phyloP scores from a whole-genome alignment of 768 basidiomycete species.

The Rhizopogon vesiculosus region DNA sequence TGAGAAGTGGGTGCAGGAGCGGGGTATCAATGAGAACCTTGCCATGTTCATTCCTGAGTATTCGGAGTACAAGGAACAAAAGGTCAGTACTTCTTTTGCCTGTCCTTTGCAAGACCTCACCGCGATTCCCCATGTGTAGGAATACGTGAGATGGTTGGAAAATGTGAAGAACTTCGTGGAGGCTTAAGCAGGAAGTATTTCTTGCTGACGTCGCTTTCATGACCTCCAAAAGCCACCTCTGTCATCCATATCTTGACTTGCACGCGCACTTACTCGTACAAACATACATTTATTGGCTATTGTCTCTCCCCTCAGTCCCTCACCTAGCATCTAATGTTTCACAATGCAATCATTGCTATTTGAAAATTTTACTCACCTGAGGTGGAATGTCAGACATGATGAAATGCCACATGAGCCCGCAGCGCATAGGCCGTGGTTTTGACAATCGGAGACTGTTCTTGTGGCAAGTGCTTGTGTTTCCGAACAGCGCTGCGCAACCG shows the following conservation, averaged over 20 bases:
- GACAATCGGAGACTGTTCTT: too few species aligned
- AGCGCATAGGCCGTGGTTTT: too few species aligned
- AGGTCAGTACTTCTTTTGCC: constrained; percentile 43
- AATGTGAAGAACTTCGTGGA: constrained; percentile 84
- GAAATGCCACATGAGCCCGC: not conserved
- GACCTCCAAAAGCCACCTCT: not conserved
- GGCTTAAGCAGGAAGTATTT: constrained; percentile 26
- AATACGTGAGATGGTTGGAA: constrained; percentile 87
- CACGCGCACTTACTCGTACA: constrained; percentile 6
- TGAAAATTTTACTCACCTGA: not conserved
- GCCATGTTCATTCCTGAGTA: constrained; percentile 89
- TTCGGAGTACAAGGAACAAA: constrained; percentile 89
- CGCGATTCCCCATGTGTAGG: constrained; percentile 40
- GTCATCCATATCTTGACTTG: constrained; percentile 1
- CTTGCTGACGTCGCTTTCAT: not conserved
- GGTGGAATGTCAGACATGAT: too few species aligned
- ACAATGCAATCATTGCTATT: not conserved
- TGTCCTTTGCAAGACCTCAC: constrained; percentile 3
- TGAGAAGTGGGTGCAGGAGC: constrained; percentile 83
- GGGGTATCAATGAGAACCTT: constrained; percentile 78
- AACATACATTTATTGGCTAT: constrained; percentile 7
- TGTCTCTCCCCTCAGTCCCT: constrained; percentile 19
- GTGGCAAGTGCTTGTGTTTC: too few species aligned
- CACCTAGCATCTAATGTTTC: not conserved
- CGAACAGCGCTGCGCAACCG: too few species aligned